Conservation (phyloP, 2,329 filamentous ascomycete genomes). For the Penicillium nordicum region DNA sequence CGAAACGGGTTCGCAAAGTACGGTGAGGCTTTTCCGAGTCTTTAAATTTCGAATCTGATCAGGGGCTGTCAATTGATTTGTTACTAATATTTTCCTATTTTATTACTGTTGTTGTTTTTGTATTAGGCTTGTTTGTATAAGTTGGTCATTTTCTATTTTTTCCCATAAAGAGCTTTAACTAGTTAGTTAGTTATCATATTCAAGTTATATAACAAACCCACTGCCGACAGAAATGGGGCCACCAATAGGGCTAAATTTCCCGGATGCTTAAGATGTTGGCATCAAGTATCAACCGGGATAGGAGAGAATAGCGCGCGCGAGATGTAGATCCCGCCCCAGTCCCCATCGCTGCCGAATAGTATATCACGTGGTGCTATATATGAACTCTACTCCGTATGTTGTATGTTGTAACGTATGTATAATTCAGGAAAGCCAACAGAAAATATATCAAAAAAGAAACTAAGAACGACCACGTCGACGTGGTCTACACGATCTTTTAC, state of each 20-base stretch:
- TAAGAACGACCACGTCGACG: background rate
- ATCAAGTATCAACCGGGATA: background rate
- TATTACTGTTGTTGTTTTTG: background rate
- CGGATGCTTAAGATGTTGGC: background rate
- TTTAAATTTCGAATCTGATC: background rate
- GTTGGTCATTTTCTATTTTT: background rate
- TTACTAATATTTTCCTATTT: background rate
- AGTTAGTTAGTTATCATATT: background rate
- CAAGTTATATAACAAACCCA: background rate
- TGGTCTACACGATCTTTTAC: background rate
- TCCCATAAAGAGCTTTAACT: background rate
- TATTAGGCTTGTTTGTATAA: background rate
- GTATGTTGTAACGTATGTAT: background rate
- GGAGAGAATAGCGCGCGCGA: slow-evolving; percentile 7
- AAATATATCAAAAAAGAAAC: background rate
- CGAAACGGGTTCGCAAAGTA: slow-evolving; percentile 24
- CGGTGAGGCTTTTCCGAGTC: slow-evolving; percentile 20
- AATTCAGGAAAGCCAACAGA: background rate
- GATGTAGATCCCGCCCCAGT: slow-evolving; percentile 10
- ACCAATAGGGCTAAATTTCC: background rate
- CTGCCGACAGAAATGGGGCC: slow-evolving; percentile 3
- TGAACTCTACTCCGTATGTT: background rate
- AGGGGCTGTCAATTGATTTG: slow-evolving; percentile 6
- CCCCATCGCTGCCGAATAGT: slow-evolving; percentile 11
- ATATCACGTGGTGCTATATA: slow-evolving; percentile 7